Percentiles rank a stretch among this genome's conserved stretches.
These are phyloP conservation scores for Eleusine coracana DNA, from an alignment of 176 grass and related monocot genomes.

Conservation along the genomic window DNA sequence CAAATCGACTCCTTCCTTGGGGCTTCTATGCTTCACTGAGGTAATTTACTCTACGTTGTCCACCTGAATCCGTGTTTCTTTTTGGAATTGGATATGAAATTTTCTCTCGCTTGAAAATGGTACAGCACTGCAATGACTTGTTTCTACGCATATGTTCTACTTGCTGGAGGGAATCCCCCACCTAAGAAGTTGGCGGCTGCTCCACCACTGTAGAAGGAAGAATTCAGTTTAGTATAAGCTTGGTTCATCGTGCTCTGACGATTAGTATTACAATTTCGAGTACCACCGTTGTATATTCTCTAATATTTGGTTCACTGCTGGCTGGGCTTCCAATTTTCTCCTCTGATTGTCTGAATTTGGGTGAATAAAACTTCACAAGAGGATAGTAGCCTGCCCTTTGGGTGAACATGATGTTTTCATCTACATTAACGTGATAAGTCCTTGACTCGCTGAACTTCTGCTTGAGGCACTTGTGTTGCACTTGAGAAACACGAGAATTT, in stretches of 20 bases:
- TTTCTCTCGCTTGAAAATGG: conserved; percentile 14
- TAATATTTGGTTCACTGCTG: background rate
- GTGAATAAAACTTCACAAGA: conserved; percentile 27
- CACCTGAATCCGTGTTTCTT: background rate
- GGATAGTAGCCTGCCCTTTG: conserved; percentile 8
- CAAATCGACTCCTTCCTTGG: conserved; percentile 65
- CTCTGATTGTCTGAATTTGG: conserved; percentile 8
- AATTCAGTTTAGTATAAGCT: background rate
- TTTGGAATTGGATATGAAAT: background rate
- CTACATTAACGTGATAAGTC: conserved; percentile 6
- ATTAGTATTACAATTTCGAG: conserved; percentile 28
- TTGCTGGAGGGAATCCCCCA: conserved; percentile 67
- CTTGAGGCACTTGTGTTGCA: background rate
- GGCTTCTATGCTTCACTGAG: conserved; percentile 65
- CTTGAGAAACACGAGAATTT: background rate
- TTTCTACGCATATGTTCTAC: conserved; percentile 59
- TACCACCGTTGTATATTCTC: conserved; percentile 33
- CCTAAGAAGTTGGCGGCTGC: conserved; percentile 47
- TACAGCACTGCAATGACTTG: conserved; percentile 56
- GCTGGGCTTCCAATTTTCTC: conserved; percentile 15
- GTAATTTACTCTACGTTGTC: conserved; percentile 37
- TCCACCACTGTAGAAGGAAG: conserved; percentile 18
- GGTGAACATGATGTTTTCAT: conserved; percentile 28
- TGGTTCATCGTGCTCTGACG: background rate
- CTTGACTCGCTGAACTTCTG: background rate